Evolutionary conservation across 1,284 basidiomycete species (phyloP).

Genomic region (Waitea zeae): DNA sequence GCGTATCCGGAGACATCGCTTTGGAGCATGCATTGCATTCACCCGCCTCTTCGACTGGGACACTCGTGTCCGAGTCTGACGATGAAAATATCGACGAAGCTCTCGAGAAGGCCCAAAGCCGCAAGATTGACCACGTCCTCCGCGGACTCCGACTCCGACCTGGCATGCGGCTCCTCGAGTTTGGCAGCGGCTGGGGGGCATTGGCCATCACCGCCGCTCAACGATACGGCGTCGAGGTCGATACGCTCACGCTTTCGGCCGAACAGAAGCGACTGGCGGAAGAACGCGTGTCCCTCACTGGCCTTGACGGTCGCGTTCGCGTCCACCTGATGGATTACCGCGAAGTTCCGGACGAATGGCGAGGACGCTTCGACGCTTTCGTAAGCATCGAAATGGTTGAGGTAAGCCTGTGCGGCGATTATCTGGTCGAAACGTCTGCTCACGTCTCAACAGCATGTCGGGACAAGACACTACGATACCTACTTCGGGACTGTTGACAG

Average conservation of each 20-base stretch:
- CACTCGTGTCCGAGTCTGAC: no score
- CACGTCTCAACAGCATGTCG: constrained; percentile 8
- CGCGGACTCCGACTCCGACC: constrained; percentile 56
- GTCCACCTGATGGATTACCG: constrained; percentile 83
- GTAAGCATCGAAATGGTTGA: constrained; percentile 74
- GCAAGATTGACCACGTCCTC: constrained; percentile 71
- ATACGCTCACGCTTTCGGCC: constrained; percentile 72
- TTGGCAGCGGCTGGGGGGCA: constrained; percentile 84
- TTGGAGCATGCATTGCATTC: not conserved
- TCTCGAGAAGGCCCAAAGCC: constrained; percentile 65
- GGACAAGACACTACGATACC: constrained; percentile 30
- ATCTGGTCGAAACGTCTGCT: not conserved
- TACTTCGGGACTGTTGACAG: constrained; percentile 76
- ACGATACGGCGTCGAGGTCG: constrained; percentile 63
- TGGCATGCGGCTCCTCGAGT: constrained; percentile 73
- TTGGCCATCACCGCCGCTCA: constrained; percentile 74
- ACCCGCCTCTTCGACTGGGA: no score
- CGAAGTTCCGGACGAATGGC: constrained; percentile 45
- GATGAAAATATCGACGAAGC: no score
- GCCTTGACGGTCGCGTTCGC: constrained; percentile 50
- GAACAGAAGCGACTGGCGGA: constrained; percentile 82
- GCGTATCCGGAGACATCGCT: constrained; percentile 38
- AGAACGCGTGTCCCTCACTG: constrained; percentile 58
- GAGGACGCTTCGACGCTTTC: constrained; percentile 74
- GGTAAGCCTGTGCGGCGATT: not conserved